Evolutionary conservation across 2,329 filamentous ascomycete species (phyloP).

Genomic region (Westerdykella aurantiaca): DNA sequence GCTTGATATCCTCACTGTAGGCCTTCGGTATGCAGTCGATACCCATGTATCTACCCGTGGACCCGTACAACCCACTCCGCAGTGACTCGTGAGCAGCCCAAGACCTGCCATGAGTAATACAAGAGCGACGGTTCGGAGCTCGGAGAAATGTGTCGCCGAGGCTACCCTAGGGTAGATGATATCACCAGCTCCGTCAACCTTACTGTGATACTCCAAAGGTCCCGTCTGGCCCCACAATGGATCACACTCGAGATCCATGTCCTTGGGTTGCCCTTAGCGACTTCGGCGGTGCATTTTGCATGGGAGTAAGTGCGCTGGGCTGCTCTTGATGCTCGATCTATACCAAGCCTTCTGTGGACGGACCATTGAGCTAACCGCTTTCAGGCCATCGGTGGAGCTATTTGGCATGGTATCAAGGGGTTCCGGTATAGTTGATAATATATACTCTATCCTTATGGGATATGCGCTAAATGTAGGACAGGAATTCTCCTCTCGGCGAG

Average conservation of each 20-base stretch:
- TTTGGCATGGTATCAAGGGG: constrained; percentile 95
- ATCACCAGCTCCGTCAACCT: constrained; percentile 3
- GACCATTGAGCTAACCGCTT: constrained; percentile 6
- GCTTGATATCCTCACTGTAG: too few species aligned
- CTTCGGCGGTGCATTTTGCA: constrained; percentile 90
- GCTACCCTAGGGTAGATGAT: too few species aligned
- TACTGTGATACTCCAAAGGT: constrained; percentile 2
- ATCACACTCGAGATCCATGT: constrained; percentile 91
- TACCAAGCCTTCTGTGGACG: not conserved
- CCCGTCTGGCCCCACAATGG: constrained; percentile 50
- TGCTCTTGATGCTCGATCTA: too few species aligned
- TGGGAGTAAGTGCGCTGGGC: constrained; percentile 65
- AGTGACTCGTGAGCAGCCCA: too few species aligned
- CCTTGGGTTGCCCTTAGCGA: constrained; percentile 93
- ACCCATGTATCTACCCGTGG: too few species aligned
- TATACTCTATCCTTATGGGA: too few species aligned
- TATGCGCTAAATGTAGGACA: constrained; percentile 18
- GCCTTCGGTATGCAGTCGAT: too few species aligned
- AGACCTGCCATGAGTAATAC: too few species aligned
- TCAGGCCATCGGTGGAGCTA: constrained; percentile 39
- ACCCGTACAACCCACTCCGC: too few species aligned
- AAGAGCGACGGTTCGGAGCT: too few species aligned
- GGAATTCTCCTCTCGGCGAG: constrained; percentile 66
- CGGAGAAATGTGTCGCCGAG: too few species aligned
- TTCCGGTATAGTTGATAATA: constrained; percentile 9